These are phyloP conservation scores for Spizellomyces sp. DNA, from an alignment of 192 early-diverging fungal genomes.

Conservation along the genomic window DNA sequence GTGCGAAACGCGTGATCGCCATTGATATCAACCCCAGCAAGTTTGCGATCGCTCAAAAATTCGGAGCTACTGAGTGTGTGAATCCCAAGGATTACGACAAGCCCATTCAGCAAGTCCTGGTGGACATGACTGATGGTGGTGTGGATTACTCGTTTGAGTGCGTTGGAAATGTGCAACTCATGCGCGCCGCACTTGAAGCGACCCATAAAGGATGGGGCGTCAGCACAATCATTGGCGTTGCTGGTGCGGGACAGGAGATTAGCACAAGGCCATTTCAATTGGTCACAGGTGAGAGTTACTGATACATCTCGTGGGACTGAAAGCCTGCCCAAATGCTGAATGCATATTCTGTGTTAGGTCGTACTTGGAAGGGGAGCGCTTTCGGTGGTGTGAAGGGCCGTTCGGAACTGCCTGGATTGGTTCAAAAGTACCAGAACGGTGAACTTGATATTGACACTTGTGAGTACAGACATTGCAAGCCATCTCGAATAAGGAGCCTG, in stretches of 20 bases:
- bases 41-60: constrained; percentile 74
- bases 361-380: constrained; percentile 94
- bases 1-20: constrained; percentile 75
- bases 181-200: constrained; percentile 93
- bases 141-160: constrained; percentile 97
- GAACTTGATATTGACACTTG: constrained; percentile 91
- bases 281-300: constrained; percentile 67
- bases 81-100: constrained; percentile 82
- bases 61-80: constrained; percentile 88
- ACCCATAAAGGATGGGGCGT: constrained; percentile 82
- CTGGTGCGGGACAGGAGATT: constrained; percentile 90
- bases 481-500: too few species aligned
- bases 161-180: constrained; percentile 88
- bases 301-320: neutral
- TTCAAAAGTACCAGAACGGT: constrained; percentile 81
- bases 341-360: constrained; percentile 41
- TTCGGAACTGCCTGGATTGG: constrained; percentile 82
- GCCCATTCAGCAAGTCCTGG: constrained; percentile 80
- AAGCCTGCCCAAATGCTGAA: constrained; percentile 2
- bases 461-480: constrained; percentile 18
- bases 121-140: constrained; percentile 92
- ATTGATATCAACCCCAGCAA: constrained; percentile 89
- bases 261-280: constrained; percentile 94
- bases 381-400: constrained; percentile 98
- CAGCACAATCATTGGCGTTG: constrained; percentile 87